These are phyloP conservation scores for Syncephalis fuscata DNA, from an alignment of 371 early-diverging fungal species.

Conservation along the genomic window DNA sequence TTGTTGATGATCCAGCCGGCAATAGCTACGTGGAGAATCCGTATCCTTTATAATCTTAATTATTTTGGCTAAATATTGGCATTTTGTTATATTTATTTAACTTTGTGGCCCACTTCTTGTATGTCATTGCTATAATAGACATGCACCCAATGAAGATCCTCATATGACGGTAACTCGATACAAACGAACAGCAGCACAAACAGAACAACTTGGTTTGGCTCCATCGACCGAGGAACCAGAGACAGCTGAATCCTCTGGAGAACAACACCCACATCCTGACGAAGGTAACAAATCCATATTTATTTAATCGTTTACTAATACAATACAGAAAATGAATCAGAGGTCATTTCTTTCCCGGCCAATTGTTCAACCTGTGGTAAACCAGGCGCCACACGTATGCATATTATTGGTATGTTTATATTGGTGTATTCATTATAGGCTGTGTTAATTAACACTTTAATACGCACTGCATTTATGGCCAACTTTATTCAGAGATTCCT, in stretches of 20 bases:
- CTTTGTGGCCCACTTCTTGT: no score
- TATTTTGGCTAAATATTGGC: slow-evolving; percentile 1
- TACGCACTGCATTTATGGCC: no score
- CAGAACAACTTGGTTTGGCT: slow-evolving; percentile 57
- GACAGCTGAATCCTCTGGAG: no score
- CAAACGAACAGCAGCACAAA: slow-evolving; percentile 59
- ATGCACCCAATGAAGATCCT: slow-evolving; percentile 65
- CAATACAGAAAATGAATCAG: slow-evolving; percentile 25
- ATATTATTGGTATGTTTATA: slow-evolving; percentile 44
- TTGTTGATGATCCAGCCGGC: slow-evolving; percentile 81
- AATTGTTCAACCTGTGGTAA: slow-evolving; percentile 75
- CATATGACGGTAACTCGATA: slow-evolving; percentile 47
- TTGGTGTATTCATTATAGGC: no score
- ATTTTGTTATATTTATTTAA: slow-evolving; percentile 12
- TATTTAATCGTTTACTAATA: no score
- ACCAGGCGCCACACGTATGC: slow-evolving; percentile 83
- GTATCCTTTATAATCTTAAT: slow-evolving; percentile 12
- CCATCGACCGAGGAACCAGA: no score
- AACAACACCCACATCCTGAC: no score
- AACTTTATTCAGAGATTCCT: slow-evolving; percentile 49
- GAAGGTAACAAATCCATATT: no score
- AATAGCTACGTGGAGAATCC: slow-evolving; percentile 81
- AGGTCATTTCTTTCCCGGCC: slow-evolving; percentile 62
- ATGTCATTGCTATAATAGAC: no score
- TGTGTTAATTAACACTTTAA: no score